Evolutionary conservation across 768 basidiomycete genomes (phyloP).

Genomic region (Naganishia antarctica): DNA sequence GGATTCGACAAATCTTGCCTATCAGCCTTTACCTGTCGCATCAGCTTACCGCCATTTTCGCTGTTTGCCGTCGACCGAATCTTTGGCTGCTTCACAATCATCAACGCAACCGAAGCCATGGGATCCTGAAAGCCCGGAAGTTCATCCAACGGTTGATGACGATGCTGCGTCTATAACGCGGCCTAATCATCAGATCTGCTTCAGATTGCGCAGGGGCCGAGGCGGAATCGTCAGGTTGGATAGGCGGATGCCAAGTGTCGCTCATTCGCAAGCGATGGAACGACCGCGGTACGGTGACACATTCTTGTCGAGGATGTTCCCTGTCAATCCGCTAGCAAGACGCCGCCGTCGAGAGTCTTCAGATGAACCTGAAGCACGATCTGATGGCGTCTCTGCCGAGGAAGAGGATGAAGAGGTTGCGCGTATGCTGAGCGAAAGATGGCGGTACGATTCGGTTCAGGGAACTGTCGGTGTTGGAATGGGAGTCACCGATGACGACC

Average conservation of each 20-base stretch:
- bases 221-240: conserved; percentile 75
- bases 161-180: conserved; percentile 26
- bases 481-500: conserved; percentile 45
- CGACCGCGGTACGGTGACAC: conserved; percentile 10
- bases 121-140: conserved; percentile 21
- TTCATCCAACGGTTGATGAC: conserved; percentile 8
- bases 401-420: conserved; percentile 34
- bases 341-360: background rate
- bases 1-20: conserved; percentile 75
- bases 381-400: conserved; percentile 8
- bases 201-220: conserved; percentile 74
- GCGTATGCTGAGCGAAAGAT: conserved; percentile 47
- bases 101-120: conserved; percentile 15
- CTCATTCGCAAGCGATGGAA: conserved; percentile 15
- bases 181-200: conserved; percentile 46
- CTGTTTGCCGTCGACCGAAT: conserved; percentile 51
- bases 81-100: conserved; percentile 55
- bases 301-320: conserved; percentile 34
- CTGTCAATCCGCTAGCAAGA: conserved; percentile 26
- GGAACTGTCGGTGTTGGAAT: conserved; percentile 46
- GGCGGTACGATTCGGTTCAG: conserved; percentile 49
- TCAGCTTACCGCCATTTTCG: conserved; percentile 52
- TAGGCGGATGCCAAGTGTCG: conserved; percentile 50
- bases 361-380: conserved; percentile 5
- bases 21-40: conserved; percentile 61